phyloP scores from a whole-genome alignment of 257 asterid species.

The Apocynum venetum region DNA sequence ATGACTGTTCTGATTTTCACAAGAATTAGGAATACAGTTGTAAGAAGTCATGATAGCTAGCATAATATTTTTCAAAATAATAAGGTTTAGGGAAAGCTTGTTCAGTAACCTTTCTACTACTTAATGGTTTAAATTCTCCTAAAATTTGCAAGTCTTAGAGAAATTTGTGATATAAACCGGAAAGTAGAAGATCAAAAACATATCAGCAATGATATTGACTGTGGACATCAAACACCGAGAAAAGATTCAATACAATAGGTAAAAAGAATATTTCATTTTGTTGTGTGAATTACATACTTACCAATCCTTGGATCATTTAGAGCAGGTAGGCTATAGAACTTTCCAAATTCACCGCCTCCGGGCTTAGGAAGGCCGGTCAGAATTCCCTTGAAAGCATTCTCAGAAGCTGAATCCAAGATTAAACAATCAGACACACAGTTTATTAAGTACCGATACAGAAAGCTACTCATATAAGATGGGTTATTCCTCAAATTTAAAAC shows the following conservation, averaged over 20 bases:
- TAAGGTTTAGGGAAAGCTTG: background rate
- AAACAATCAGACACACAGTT: background rate
- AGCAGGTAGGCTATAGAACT: conserved; percentile 83
- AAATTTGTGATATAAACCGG: background rate
- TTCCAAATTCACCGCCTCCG: conserved; percentile 92
- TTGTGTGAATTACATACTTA: conserved; percentile 10
- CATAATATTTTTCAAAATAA: background rate
- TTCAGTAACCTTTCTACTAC: background rate
- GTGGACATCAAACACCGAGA: background rate
- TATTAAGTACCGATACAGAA: background rate
- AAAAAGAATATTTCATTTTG: background rate
- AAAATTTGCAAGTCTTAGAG: background rate
- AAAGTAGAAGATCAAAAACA: background rate
- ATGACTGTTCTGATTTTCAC: background rate
- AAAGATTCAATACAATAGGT: background rate
- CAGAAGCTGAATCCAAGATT: conserved; percentile 43
- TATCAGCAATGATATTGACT: background rate
- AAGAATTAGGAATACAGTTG: background rate
- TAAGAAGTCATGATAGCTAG: background rate
- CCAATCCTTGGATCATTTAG: conserved; percentile 83
- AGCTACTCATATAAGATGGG: background rate
- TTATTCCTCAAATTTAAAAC: background rate
- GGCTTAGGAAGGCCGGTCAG: conserved; percentile 69
- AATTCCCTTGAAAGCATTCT: conserved; percentile 67
- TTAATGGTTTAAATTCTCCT: background rate